Conservation (phyloP, 352 stramenopile species). For the Pseudoperonospora humuli region DNA sequence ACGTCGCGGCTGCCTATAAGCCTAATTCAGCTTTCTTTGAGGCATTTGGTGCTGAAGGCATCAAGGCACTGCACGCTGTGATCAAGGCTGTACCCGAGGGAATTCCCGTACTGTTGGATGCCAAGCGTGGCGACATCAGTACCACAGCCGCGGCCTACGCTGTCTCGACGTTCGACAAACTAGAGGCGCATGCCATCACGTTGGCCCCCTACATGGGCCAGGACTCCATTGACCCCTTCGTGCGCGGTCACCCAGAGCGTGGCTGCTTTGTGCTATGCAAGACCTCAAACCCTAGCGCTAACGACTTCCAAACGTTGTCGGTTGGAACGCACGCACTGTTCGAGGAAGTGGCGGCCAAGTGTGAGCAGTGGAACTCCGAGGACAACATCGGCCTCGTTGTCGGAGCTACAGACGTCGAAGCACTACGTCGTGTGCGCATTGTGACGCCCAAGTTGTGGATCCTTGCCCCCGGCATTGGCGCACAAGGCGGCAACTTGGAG, state of each 20-base stretch:
- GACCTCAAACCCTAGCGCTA: slow-evolving; percentile 96
- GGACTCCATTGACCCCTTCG: slow-evolving; percentile 97
- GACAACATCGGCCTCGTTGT: slow-evolving; percentile 95
- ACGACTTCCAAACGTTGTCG: slow-evolving; percentile 91
- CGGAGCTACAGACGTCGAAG: slow-evolving; percentile 93
- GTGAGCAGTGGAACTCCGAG: slow-evolving; percentile 83
- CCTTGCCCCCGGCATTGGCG: slow-evolving; percentile 94
- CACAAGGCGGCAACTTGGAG: slow-evolving; percentile 90
- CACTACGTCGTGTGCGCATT: slow-evolving; percentile 80
- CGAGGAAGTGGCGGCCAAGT: slow-evolving; percentile 89
- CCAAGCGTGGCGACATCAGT: slow-evolving; percentile 98
- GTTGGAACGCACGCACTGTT: slow-evolving; percentile 55
- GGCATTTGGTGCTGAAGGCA: slow-evolving; percentile 79
- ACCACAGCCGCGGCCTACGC: slow-evolving; percentile 96
- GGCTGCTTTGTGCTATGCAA: slow-evolving; percentile 98
- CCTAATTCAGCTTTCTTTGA: slow-evolving; percentile 99
- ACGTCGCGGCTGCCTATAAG: slow-evolving; percentile 95
- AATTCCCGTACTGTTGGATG: slow-evolving; percentile 96
- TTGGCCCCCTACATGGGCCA: slow-evolving; percentile 97
- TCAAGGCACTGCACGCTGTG: slow-evolving; percentile 87
- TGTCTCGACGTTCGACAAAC: slow-evolving; percentile 87
- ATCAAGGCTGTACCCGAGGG: slow-evolving; percentile 81
- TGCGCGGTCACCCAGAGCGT: slow-evolving; percentile 74
- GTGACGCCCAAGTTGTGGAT: slow-evolving; percentile 93
- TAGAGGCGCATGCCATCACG: slow-evolving; percentile 94